Base-by-base conservation (phyloP, 192 early-diverging fungal genomes). In the Diversispora eburnea region DNA sequence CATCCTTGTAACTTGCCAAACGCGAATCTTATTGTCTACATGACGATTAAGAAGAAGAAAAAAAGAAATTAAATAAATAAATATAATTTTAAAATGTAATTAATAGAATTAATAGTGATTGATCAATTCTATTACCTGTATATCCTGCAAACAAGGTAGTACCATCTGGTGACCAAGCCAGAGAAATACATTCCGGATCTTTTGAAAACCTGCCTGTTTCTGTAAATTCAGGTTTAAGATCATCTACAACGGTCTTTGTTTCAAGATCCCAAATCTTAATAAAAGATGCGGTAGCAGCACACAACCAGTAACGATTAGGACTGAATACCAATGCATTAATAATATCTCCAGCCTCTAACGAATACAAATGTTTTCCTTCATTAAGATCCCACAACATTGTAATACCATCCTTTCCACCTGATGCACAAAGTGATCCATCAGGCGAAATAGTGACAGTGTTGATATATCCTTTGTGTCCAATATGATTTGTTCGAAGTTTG, bases 211-310 rank as follows among this genome's bases (percentile, higher is more conserved):
- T 91, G 84, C 89, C 90, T 62, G 84, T 77, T 54, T 88, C 86
- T 73, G 80, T 75, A 77, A 90, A 89, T 76, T 91, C 90, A 74
- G 92, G 89, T 74, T 84, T 84, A 74, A 93, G 88, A 85, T 98
- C 96, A 87, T 94, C 94, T 65, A 99, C 96, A 77, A 95, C 84
- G 61, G 88, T 88, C 93, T 99, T 99, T 89, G 90, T 92, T 88
- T 99, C 95, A 75, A 99, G 85, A 84, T 99, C 97, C 96, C 96
- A 99, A 90, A 99, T 95, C 93, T 95, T 97, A 91, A 99, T 97
- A 84, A 89, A 89, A 74, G 86, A 86, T 76, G 86, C 85, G 76
- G 96, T 97, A 82, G 97, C 97, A 81, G 96, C 97, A 89, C 94
- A 96, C 81, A 99, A 89, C 97, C 97, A 99, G 94, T 99, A 99